A percentile compares a stretch with the other conserved stretches of the same genome.
Conservation (phyloP, 768 basidiomycete species). For the Naganishia vishniacii region DNA sequence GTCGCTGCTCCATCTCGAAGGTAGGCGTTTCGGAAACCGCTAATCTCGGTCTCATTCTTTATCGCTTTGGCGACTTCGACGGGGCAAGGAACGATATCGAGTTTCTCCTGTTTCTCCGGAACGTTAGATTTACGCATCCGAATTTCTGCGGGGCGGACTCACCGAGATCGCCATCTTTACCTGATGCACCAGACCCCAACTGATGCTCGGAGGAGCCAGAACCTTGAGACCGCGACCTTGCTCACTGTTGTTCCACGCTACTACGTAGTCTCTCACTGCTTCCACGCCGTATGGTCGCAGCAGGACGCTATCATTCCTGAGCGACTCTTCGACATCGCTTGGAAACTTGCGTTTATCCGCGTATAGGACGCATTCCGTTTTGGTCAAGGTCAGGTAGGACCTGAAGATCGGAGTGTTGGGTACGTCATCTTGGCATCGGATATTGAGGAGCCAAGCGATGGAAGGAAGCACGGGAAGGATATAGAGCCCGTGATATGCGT, state of each 20-base stretch:
- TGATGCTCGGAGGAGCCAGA: conserved; percentile 34
- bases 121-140: too few species aligned
- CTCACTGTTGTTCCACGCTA: conserved; percentile 31
- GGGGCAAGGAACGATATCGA: conserved; percentile 57
- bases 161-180: conserved; percentile 36
- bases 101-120: conserved; percentile 30
- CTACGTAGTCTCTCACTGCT: conserved; percentile 51
- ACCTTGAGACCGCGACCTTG: conserved; percentile 31
- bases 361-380: conserved; percentile 62
- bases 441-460: conserved; percentile 82
- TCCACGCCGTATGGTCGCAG: conserved; percentile 56
- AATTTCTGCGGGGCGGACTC: too few species aligned
- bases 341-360: conserved; percentile 54
- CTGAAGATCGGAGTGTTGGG: conserved; percentile 90
- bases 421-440: conserved; percentile 75
- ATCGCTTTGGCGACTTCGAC: conserved; percentile 74
- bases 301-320: conserved; percentile 29
- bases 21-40: conserved; percentile 77
- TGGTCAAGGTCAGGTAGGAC: conserved; percentile 70
- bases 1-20: conserved; percentile 77
- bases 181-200: conserved; percentile 39
- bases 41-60: conserved; percentile 82
- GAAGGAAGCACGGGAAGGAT: conserved; percentile 55
- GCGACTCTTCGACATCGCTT: conserved; percentile 18
- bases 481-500: conserved; percentile 53